Conservation (phyloP, 805 yeast genomes). For the Metschnikowia lachancei region DNA sequence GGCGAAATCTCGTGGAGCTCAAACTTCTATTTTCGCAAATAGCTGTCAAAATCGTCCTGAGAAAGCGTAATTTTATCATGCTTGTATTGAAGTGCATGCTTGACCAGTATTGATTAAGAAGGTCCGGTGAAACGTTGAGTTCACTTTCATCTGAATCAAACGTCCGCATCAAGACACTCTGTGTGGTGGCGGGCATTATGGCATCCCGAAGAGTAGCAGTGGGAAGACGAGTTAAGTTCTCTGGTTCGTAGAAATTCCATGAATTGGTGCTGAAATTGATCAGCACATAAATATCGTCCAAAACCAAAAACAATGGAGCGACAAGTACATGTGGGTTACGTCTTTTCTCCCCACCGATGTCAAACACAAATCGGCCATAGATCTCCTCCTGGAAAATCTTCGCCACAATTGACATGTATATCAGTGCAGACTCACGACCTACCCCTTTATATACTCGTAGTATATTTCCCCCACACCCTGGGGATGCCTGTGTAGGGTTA, state of each 20-base stretch:
- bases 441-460: conserved; percentile 15
- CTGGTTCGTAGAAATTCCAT: conserved; percentile 6
- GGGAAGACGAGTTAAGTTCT: conserved; percentile 9
- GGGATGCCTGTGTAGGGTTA: neutral
- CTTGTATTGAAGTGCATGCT: conserved; percentile 6
- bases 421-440: conserved; percentile 8
- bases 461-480: conserved; percentile 14
- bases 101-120: conserved; percentile 8
- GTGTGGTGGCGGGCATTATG: neutral
- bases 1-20: conserved; percentile 4
- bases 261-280: conserved; percentile 7
- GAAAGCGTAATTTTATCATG: conserved; percentile 15
- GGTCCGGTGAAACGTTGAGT: neutral
- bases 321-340: neutral
- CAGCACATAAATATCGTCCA: conserved; percentile 10
- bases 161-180: conserved; percentile 8
- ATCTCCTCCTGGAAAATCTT: conserved; percentile 14
- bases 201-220: neutral
- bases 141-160: conserved; percentile 8
- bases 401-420: conserved; percentile 13
- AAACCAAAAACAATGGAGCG: conserved; percentile 10
- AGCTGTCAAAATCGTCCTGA: conserved; percentile 12
- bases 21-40: conserved; percentile 4
- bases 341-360: conserved; percentile 1
- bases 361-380: conserved; percentile 5